A percentile compares a stretch with the other conserved stretches of the same genome.
Evolutionary conservation across 805 yeast genomes (phyloP).

Genomic region (Ogataea parapolymorpha): DNA sequence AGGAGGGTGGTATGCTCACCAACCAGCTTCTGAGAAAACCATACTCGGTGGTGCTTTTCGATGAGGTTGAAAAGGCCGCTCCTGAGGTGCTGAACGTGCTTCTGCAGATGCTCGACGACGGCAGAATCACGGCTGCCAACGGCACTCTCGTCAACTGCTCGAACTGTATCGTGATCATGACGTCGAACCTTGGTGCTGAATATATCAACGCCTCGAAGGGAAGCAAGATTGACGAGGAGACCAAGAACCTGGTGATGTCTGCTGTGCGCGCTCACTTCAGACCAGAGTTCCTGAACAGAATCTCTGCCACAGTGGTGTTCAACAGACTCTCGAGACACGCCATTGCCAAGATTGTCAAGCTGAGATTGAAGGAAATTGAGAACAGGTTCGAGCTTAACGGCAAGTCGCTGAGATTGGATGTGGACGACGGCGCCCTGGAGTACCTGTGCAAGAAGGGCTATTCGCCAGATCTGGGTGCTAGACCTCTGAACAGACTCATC

Average conservation of each 20-base stretch:
- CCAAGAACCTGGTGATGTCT: constrained; percentile 76
- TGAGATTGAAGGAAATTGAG: constrained; percentile 82
- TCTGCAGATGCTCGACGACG: constrained; percentile 92
- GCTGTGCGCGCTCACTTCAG: constrained; percentile 87
- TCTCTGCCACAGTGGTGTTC: constrained; percentile 88
- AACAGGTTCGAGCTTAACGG: constrained; percentile 81
- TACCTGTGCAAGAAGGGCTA: constrained; percentile 85
- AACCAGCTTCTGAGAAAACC: constrained; percentile 90
- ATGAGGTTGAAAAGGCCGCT: constrained; percentile 98
- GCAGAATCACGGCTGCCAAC: constrained; percentile 89
- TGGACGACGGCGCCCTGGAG: constrained; percentile 74
- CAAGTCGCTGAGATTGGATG: constrained; percentile 66
- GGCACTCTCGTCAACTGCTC: constrained; percentile 94
- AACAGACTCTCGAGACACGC: constrained; percentile 90
- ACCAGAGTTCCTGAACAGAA: constrained; percentile 96
- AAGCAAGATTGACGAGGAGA: constrained; percentile 60
- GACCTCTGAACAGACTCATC: constrained; percentile 91
- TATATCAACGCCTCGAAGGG: constrained; percentile 64
- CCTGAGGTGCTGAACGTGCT: constrained; percentile 94
- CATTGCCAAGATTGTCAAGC: constrained; percentile 84
- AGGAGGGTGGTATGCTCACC: constrained; percentile 95
- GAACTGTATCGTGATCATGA: constrained; percentile 90
- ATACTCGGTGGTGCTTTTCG: constrained; percentile 92
- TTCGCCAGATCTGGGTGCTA: constrained; percentile 91
- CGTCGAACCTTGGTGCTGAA: constrained; percentile 95